Base-by-base conservation (phyloP, 2,329 filamentous ascomycete genomes). In the Alternaria brassicicola region DNA sequence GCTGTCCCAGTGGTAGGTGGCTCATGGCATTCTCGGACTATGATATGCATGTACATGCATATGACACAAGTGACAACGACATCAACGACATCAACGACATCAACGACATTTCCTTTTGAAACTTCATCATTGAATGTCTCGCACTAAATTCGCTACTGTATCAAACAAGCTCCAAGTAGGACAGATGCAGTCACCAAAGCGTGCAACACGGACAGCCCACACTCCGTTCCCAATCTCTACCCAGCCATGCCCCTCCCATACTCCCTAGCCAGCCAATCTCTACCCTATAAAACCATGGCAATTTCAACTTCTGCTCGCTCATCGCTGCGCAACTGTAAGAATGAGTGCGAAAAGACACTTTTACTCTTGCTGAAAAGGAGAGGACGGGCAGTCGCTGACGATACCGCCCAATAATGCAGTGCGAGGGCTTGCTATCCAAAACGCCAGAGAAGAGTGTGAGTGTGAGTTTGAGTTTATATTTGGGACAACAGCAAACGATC, bases 111-210 rank as follows among this genome's bases (percentile, higher is more conserved):
- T 25, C n/a, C n/a, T 47, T 43, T 45, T 49, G 35, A 31, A 33
- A 21, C 33, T 46, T 61, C 43, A 48, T 68, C 66, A 72, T 74
- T 75, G 59, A 66, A 69, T 71, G 64, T 68, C 64, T 59, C 68
- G 55, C 68, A 70, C 63, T 68, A 68, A 62, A 68, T 58, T 70
- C 65, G 65, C 71, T 72, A 67, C 61, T 61, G 63, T 65, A 23
- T 62, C 57, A 65, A 62, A 60, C 60, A 63, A 47, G 49, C 61
- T 52, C 56, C 55, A 67, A 59, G 52, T 53, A 59, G 62, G 58
- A 68, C 58, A 64, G 60, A 67, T 53, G 52, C 57, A 65, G 66
- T 30, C 54, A 41, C 45, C 52, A 58, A 62, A 59, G 49, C 55
- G 43, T 41, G 50, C 49, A 55, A 38, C 42, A 55, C 53, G 51